Evolutionary conservation across 768 basidiomycete species (phyloP).

Genomic region (Cystofilobasidium capitatum): DNA sequence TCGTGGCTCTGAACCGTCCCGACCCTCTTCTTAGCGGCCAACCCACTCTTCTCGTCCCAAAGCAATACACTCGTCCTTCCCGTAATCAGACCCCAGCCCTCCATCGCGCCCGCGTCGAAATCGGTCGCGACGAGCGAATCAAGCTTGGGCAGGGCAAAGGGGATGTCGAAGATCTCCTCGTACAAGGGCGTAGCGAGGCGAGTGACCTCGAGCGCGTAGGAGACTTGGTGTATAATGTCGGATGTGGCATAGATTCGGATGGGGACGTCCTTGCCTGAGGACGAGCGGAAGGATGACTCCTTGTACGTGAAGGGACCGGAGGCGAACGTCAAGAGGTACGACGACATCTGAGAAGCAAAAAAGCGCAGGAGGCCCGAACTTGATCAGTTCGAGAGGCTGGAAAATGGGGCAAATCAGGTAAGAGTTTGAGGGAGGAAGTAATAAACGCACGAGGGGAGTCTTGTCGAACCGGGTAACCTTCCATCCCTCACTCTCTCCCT

Average conservation of each 20-base stretch:
- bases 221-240: slow-evolving; percentile 69
- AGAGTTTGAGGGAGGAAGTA: background rate
- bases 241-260: slow-evolving; percentile 70
- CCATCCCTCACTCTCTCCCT: slow-evolving; percentile 49
- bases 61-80: slow-evolving; percentile 74
- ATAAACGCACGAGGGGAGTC: slow-evolving; percentile 33
- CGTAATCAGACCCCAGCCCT: slow-evolving; percentile 64
- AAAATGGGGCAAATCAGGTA: background rate
- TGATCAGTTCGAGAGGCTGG: too few relatives aligned
- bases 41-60: slow-evolving; percentile 64
- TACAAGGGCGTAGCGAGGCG: slow-evolving; percentile 67
- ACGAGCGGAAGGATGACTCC: slow-evolving; percentile 66
- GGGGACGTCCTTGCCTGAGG: slow-evolving; percentile 69
- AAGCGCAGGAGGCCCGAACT: too few relatives aligned
- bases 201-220: slow-evolving; percentile 79
- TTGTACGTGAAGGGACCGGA: slow-evolving; percentile 59
- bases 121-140: slow-evolving; percentile 83
- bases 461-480: slow-evolving; percentile 62
- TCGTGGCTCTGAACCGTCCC: slow-evolving; percentile 74
- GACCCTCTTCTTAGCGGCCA: slow-evolving; percentile 67
- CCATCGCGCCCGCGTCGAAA: slow-evolving; percentile 61
- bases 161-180: slow-evolving; percentile 83
- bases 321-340: slow-evolving; percentile 79
- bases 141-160: slow-evolving; percentile 85
- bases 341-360: slow-evolving; percentile 53